These are phyloP conservation scores for Conringia planisiliqua DNA, from an alignment of 345 rosid species.

Conservation along the genomic window DNA sequence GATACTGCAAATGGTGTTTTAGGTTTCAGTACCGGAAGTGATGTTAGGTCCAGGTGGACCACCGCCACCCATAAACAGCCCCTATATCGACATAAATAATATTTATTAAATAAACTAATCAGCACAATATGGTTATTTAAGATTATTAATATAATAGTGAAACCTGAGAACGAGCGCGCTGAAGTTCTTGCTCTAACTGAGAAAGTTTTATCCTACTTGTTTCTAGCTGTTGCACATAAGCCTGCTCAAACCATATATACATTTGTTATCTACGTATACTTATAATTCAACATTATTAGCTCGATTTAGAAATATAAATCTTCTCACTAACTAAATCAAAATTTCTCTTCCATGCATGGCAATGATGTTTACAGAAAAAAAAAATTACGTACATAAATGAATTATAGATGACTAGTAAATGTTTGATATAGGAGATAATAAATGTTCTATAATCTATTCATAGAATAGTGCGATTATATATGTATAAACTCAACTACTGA, in stretches of 20 bases:
- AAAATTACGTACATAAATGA: background rate
- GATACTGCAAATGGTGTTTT: constrained; percentile 9
- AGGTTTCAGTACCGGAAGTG: constrained; percentile 64
- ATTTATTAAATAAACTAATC: background rate
- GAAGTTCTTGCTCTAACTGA: constrained; percentile 95
- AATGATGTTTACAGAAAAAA: background rate
- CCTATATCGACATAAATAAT: constrained; percentile 44
- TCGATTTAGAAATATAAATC: background rate
- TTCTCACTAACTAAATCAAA: background rate
- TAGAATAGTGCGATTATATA: too few species aligned
- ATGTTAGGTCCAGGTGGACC: constrained; percentile 65
- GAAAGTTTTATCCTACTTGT: constrained; percentile 81
- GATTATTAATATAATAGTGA: background rate
- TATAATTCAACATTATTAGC: background rate
- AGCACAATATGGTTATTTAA: background rate
- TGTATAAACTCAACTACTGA: too few species aligned
- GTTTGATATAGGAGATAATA: background rate
- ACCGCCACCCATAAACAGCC: constrained; percentile 77
- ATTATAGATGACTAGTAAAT: background rate
- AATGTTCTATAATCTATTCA: background rate
- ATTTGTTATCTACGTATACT: background rate
- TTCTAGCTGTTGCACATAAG: constrained; percentile 97
- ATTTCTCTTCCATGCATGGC: background rate
- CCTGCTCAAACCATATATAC: constrained; percentile 46
- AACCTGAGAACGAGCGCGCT: constrained; percentile 94